Evolutionary conservation across 2,329 filamentous ascomycete genomes (phyloP).

Genomic region (Paecilomyces variotii): DNA sequence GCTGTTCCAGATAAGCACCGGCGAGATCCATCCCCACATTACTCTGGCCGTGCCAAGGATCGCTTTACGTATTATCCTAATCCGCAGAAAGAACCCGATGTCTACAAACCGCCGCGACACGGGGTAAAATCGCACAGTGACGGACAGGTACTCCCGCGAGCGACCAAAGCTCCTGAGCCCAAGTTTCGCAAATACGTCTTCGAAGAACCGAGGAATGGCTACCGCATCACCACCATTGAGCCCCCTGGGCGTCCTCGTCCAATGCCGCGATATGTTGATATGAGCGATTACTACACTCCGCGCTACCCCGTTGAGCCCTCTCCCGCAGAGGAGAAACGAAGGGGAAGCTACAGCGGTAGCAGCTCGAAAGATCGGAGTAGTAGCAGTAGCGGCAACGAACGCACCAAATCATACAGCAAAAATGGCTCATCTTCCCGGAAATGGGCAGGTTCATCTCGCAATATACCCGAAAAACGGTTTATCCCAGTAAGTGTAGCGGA

Average conservation of each 20-base stretch:
- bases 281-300: background rate
- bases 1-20: constrained; percentile 22
- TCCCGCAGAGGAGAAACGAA: constrained; percentile 15
- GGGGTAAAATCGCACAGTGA: constrained; percentile 8
- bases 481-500: constrained; percentile 9
- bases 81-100: background rate
- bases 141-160: constrained; percentile 7
- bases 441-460: constrained; percentile 13
- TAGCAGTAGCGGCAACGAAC: constrained; percentile 16
- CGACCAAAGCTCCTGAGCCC: constrained; percentile 9
- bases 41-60: constrained; percentile 4
- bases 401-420: constrained; percentile 14
- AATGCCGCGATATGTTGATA: constrained; percentile 10
- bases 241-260: constrained; percentile 6
- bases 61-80: background rate
- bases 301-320: constrained; percentile 11
- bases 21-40: constrained; percentile 18
- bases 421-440: constrained; percentile 8
- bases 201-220: constrained; percentile 11
- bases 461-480: constrained; percentile 12
- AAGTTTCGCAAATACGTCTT: constrained; percentile 21
- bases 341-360: constrained; percentile 15
- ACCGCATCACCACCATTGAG: constrained; percentile 10
- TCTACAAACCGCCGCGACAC: background rate
- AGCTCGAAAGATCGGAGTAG: constrained; percentile 11